A percentile compares a stretch with the other conserved stretches of the same genome.
These are phyloP conservation scores for Berberis thunbergii DNA, from an alignment of 164 flowering plant species.

Conservation along the genomic window DNA sequence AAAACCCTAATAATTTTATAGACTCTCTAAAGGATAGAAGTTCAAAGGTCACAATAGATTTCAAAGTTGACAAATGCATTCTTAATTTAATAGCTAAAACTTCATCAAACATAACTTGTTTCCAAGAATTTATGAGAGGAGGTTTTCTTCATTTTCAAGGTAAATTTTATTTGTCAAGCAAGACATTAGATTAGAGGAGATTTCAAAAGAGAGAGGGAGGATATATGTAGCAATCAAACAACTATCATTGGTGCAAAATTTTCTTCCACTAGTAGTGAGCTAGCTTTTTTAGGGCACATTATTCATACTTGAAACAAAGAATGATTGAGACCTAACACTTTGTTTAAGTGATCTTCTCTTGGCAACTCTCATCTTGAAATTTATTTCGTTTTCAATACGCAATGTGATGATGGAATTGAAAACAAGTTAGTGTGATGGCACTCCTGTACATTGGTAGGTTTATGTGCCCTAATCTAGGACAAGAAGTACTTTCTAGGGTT, in stretches of 20 bases:
- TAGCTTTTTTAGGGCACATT: slow-evolving; percentile 2
- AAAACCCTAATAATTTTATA: too few species aligned
- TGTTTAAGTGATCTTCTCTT: background rate
- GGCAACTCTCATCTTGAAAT: background rate
- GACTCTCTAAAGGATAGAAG: background rate
- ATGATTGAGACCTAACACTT: background rate
- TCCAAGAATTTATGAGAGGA: slow-evolving; percentile 2
- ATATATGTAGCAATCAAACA: slow-evolving; percentile 3
- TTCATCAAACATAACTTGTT: background rate
- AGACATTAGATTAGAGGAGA: background rate
- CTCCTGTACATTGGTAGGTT: background rate
- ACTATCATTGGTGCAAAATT: background rate
- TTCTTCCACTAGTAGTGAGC: slow-evolving; percentile 3
- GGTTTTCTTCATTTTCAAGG: slow-evolving; percentile 13
- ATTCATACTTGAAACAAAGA: background rate
- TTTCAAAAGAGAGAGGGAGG: background rate
- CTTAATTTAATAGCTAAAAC: background rate
- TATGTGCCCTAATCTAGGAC: background rate
- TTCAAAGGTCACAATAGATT: slow-evolving; percentile 17
- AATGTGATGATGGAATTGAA: background rate
- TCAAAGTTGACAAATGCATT: slow-evolving; percentile 21
- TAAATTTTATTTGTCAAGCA: background rate
- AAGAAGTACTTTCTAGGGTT: too few species aligned
- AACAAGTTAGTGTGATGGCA: background rate
- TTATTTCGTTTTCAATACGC: background rate